Percentiles rank a stretch among this genome's conserved stretches.
Evolutionary conservation across 768 basidiomycete species (phyloP).

Genomic region (Leucocoprinus leucothites): DNA sequence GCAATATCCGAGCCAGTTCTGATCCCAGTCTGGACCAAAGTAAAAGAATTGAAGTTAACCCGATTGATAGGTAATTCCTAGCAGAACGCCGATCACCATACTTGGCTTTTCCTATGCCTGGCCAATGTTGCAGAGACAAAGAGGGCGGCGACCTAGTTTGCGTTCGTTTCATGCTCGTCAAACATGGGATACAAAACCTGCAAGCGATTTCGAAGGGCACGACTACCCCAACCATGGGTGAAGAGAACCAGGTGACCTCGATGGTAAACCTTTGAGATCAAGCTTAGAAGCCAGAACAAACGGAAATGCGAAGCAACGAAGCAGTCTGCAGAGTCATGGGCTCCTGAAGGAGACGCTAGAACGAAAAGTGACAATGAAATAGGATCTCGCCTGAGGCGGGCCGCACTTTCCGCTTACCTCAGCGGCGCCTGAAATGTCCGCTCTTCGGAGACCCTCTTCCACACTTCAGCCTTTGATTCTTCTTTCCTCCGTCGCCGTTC

Average conservation of each 20-base stretch:
- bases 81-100: slow-evolving; percentile 8
- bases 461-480: not conserved
- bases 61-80: not conserved
- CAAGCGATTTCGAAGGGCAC: not conserved
- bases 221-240: not conserved
- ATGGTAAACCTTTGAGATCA: not conserved
- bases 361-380: not conserved
- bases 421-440: not conserved
- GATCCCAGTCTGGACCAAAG: not conserved
- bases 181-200: no score
- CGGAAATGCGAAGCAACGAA: not conserved
- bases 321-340: not conserved
- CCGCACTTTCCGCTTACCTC: not conserved
- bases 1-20: not conserved
- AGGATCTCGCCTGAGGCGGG: not conserved
- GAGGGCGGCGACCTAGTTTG: no score
- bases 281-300: not conserved
- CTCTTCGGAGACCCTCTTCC: not conserved
- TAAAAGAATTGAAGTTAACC: not conserved
- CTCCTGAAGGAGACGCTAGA: not conserved
- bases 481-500: not conserved
- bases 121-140: no score
- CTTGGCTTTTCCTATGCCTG: no score
- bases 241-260: not conserved
- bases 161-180: no score